These are phyloP conservation scores for Fusarium mexicanum DNA, from an alignment of 2,329 filamentous ascomycete genomes.

Conservation along the genomic window DNA sequence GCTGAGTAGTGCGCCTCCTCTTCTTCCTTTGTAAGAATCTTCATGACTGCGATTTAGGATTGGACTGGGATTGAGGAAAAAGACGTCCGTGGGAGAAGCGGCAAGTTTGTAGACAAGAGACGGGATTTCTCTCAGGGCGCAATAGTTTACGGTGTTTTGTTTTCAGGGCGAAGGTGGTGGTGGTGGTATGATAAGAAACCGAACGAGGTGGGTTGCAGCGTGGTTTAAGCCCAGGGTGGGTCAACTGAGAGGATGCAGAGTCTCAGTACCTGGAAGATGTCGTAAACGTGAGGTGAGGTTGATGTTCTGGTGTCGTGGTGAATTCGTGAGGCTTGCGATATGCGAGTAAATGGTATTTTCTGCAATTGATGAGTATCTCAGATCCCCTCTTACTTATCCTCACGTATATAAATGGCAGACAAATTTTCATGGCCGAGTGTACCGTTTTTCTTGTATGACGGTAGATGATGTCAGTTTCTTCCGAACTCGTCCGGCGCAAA, in stretches of 20 bases:
- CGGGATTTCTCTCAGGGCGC: neutral
- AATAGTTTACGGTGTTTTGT: slow-evolving; percentile 4
- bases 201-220: slow-evolving; percentile 31
- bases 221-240: slow-evolving; percentile 36
- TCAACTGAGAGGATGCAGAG: slow-evolving; percentile 7
- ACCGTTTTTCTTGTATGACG: slow-evolving; percentile 24
- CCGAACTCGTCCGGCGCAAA: slow-evolving; percentile 34
- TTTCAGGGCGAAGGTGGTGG: slow-evolving; percentile 30
- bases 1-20: slow-evolving; percentile 84
- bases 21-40: slow-evolving; percentile 94
- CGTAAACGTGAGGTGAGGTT: slow-evolving; percentile 1
- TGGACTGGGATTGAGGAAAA: neutral
- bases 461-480: slow-evolving; percentile 41
- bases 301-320: neutral
- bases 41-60: slow-evolving; percentile 70
- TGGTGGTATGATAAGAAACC: slow-evolving; percentile 35
- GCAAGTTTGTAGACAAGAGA: slow-evolving; percentile 5
- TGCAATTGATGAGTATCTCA: neutral
- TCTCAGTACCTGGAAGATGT: slow-evolving; percentile 4
- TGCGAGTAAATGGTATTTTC: neutral
- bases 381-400: neutral
- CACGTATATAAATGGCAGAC: slow-evolving; percentile 5
- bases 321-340: neutral
- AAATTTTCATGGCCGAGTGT: slow-evolving; percentile 1
- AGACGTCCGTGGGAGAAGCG: neutral